Base-by-base conservation (phyloP, 1,139 yeast genomes). In the Scheffersomyces titani region DNA sequence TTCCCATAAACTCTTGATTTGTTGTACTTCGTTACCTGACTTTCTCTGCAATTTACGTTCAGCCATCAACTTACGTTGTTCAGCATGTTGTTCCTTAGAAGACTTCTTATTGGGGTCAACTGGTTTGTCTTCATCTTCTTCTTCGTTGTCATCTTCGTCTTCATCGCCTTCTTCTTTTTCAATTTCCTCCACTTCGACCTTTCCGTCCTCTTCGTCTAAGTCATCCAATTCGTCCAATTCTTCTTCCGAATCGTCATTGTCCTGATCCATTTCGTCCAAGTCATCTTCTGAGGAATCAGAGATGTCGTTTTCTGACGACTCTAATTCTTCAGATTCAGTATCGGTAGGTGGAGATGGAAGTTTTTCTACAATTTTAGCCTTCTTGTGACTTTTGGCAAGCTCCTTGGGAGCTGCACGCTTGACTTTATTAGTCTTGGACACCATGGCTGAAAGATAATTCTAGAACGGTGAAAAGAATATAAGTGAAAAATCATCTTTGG, bases 1-100 rank as follows among this genome's bases (percentile, higher is more conserved):
- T 76, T 93, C 98, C 99, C 99, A 94, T 54, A 94, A 74, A 53
- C 83, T 81, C 74, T 94, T 94, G 73, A 94, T 92, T 64, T 87
- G 86, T 71, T 91, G 93, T 54, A 94, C 92, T 74, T 90, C 90
- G 50, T 78, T 78, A 62, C 98, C 98, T 21, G 96, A 84, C 68
- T 90, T 92, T 76, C 97, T 87, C 68, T 88, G 87, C 60, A 91
- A 78, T 71, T 92, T 93, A 74, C 99, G 87, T 71, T 93, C 98
- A 56, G 86, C 85, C 53, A 89, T 80, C 51, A 88, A 72, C 65
- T 88, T 87, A 71, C 88, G 88, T 75, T 93, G 98, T 70, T 92
- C 97, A 18, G 88, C 88, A 67, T 91, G 96, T 65, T 87, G 87
- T 70, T 88, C 92, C 55, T 80, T 84, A 1, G 91, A 83, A 2